Percentiles rank a stretch among this genome's conserved stretches.
Conservation (phyloP, 306 rosid genomes). For the Senna tora region DNA sequence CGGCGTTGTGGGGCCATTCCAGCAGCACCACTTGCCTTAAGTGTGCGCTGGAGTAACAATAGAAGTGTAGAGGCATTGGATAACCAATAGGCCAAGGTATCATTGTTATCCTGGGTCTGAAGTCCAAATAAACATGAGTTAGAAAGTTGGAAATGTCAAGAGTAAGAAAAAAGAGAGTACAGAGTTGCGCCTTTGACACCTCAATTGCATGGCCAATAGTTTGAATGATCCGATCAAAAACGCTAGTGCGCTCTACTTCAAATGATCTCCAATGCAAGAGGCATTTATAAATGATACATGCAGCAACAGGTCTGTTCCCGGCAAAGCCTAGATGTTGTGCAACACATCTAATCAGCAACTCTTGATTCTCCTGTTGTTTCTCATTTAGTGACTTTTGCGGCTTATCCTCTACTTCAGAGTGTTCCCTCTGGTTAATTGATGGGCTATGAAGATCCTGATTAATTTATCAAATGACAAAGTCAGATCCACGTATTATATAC, state of each 20-base stretch:
- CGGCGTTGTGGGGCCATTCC: constrained; percentile 66
- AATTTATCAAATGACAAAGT: constrained; percentile 40
- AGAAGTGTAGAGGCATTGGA: constrained; percentile 64
- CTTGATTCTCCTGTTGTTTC: constrained; percentile 66
- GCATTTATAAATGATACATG: constrained; percentile 61
- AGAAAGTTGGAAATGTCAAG: constrained; percentile 24
- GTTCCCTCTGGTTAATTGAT: constrained; percentile 65
- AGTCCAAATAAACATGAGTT: constrained; percentile 41
- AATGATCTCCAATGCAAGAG: constrained; percentile 66
- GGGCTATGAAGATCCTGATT: constrained; percentile 65
- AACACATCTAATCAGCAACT: constrained; percentile 55
- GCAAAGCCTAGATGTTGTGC: constrained; percentile 60
- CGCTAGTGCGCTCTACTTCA: constrained; percentile 62
- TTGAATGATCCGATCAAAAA: constrained; percentile 61
- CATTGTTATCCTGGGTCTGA: constrained; percentile 66
- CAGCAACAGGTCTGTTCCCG: constrained; percentile 60
- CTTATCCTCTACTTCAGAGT: constrained; percentile 51
- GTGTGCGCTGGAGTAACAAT: constrained; percentile 60
- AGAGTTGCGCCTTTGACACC: constrained; percentile 49
- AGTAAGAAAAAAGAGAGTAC: constrained; percentile 27
- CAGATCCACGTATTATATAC: constrained; percentile 28
- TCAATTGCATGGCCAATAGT: constrained; percentile 58
- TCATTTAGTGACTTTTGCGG: constrained; percentile 58
- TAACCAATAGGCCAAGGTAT: constrained; percentile 63
- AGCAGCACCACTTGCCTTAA: constrained; percentile 65